Evolutionary conservation across 2,329 filamentous ascomycete genomes (phyloP).

Genomic region (Aspergillus clavatus): DNA sequence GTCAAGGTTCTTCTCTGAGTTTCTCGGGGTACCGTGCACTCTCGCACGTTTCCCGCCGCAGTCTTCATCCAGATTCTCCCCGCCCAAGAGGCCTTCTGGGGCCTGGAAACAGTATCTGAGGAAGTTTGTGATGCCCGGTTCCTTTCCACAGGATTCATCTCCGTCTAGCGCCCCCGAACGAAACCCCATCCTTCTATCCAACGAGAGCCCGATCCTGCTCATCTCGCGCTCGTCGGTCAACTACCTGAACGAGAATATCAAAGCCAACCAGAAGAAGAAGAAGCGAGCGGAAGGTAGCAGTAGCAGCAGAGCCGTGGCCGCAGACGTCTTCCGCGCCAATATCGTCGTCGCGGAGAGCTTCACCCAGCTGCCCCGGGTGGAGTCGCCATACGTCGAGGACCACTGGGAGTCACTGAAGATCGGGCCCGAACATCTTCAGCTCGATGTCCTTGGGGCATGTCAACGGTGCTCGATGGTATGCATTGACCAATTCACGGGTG

Average conservation of each 20-base stretch:
- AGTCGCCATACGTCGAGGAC: conserved; percentile 73
- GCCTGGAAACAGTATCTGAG: conserved; percentile 16
- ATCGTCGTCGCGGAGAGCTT: conserved; percentile 63
- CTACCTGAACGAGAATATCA: conserved; percentile 69
- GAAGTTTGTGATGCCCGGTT: conserved; percentile 45
- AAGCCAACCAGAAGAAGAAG: conserved; percentile 53
- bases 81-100: conserved; percentile 58
- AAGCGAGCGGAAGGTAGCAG: conserved; percentile 4
- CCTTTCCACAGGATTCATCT: conserved; percentile 45
- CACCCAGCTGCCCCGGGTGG: conserved; percentile 39
- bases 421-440: conserved; percentile 40
- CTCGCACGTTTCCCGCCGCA: conserved; percentile 77
- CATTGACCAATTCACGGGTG: conserved; percentile 76
- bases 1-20: conserved; percentile 70
- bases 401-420: conserved; percentile 66
- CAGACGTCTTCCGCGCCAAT: conserved; percentile 82
- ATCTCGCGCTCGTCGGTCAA: conserved; percentile 77
- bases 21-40: conserved; percentile 72
- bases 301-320: conserved; percentile 54
- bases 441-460: conserved; percentile 72
- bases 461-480: conserved; percentile 95
- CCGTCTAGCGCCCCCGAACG: conserved; percentile 51
- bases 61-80: conserved; percentile 63
- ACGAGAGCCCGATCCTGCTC: conserved; percentile 88
- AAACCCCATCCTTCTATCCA: conserved; percentile 69